Evolutionary conservation across 2,329 filamentous ascomycete genomes (phyloP).

Genomic region (Coniochaeta hoffmannii): DNA sequence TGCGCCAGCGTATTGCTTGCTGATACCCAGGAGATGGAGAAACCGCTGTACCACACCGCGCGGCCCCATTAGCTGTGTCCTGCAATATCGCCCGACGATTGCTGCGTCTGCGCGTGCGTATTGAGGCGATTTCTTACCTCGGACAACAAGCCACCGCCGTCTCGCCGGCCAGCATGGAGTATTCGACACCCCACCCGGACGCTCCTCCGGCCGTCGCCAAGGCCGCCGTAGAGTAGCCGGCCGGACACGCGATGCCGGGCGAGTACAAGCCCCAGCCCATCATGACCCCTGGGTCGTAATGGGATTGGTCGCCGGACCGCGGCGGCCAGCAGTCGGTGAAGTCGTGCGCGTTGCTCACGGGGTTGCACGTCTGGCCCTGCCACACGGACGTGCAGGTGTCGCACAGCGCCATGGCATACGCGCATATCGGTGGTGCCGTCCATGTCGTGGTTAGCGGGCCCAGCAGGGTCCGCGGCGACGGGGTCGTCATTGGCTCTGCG

Average conservation of each 20-base stretch:
- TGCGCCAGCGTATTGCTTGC: not conserved
- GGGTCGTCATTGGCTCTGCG: not conserved
- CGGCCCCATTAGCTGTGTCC: not conserved
- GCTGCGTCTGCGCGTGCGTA: too few species aligned
- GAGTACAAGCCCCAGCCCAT: slow-evolving; percentile 23
- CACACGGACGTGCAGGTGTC: slow-evolving; percentile 11
- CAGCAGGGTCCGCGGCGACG: not conserved
- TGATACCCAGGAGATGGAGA: not conserved
- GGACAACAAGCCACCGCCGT: slow-evolving; percentile 6
- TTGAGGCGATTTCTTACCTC: not conserved
- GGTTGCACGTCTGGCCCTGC: slow-evolving; percentile 14
- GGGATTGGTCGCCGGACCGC: slow-evolving; percentile 3
- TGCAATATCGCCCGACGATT: not conserved
- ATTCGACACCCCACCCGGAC: slow-evolving; percentile 2
- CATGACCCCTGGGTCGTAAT: slow-evolving; percentile 13
- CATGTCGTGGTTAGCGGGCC: slow-evolving; percentile 2
- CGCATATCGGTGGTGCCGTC: slow-evolving; percentile 7
- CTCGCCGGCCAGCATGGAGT: not conserved
- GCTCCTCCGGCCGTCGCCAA: slow-evolving; percentile 13
- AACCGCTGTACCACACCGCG: not conserved
- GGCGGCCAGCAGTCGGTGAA: slow-evolving; percentile 15
- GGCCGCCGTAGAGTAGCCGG: slow-evolving; percentile 20
- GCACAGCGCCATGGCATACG: slow-evolving; percentile 10
- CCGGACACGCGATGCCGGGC: slow-evolving; percentile 20
- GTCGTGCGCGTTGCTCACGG: not conserved